phyloP scores from a whole-genome alignment of 1,284 basidiomycete genomes.

The Heterobasidion irregulare region DNA sequence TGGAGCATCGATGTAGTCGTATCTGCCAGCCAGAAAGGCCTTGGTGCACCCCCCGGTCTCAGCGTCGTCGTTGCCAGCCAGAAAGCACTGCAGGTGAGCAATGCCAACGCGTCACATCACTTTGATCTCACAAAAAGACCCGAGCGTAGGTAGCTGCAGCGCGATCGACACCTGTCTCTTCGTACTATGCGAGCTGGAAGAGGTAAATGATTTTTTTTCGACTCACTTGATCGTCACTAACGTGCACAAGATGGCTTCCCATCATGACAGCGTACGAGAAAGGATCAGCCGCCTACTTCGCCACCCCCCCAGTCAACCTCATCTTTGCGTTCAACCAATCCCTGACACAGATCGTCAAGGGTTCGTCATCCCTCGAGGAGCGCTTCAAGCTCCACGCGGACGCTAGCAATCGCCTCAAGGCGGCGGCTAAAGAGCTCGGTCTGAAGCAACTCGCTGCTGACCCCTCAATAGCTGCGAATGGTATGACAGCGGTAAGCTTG shows the following conservation, averaged over 20 bases:
- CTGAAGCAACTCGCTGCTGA: conserved; percentile 65
- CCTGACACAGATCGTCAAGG: conserved; percentile 63
- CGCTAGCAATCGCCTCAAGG: conserved; percentile 69
- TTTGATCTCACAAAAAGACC: not conserved
- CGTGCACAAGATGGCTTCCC: conserved; percentile 70
- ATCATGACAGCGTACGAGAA: conserved; percentile 88
- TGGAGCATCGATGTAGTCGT: conserved; percentile 93
- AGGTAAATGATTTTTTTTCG: conserved; percentile 34
- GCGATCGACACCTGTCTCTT: conserved; percentile 63
- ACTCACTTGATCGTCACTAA: not conserved
- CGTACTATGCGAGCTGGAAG: conserved; percentile 90
- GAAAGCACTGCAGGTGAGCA: conserved; percentile 61
- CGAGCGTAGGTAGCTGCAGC: conserved; percentile 51
- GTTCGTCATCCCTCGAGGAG: conserved; percentile 61
- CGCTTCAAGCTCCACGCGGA: conserved; percentile 76
- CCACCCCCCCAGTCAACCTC: conserved; percentile 92
- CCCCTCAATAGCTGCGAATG: conserved; percentile 72
- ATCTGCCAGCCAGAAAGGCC: conserved; percentile 91
- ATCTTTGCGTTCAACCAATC: conserved; percentile 87
- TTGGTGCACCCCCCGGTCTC: conserved; percentile 92
- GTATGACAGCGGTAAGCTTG: conserved; percentile 76
- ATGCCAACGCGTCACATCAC: not conserved
- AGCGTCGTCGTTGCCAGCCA: conserved; percentile 81
- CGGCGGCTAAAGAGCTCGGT: conserved; percentile 62
- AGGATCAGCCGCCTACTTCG: conserved; percentile 78